phyloP scores from a whole-genome alignment of 257 asterid genomes.

The Solanum pimpinellifolium region DNA sequence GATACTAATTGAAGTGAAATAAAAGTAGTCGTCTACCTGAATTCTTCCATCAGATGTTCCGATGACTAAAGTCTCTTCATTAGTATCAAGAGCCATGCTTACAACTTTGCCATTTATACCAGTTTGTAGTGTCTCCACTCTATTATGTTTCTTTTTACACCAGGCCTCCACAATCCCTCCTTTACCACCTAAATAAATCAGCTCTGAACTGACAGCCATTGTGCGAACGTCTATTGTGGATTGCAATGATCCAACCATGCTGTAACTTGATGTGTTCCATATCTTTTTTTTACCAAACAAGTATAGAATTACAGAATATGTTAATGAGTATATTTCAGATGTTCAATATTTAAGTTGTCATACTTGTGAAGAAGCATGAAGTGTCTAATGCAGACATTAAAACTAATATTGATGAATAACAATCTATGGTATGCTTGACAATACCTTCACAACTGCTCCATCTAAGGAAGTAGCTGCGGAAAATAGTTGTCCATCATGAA shows the following conservation, averaged over 20 bases:
- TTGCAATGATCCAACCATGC: slow-evolving; percentile 46
- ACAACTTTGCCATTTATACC: slow-evolving; percentile 32
- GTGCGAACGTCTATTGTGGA: slow-evolving; percentile 51
- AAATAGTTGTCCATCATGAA: slow-evolving; percentile 49
- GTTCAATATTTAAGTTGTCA: background rate
- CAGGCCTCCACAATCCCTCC: slow-evolving; percentile 64
- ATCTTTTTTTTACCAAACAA: slow-evolving; percentile 23
- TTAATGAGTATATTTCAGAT: background rate
- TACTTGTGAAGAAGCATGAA: background rate
- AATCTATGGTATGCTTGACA: background rate
- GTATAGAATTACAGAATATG: background rate
- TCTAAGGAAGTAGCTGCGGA: slow-evolving; percentile 53
- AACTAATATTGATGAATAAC: background rate
- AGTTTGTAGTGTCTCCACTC: slow-evolving; percentile 62
- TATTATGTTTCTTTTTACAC: slow-evolving; percentile 55
- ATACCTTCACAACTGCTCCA: slow-evolving; percentile 69
- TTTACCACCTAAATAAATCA: slow-evolving; percentile 60
- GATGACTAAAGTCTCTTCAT: slow-evolving; percentile 44
- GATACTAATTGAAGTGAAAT: background rate
- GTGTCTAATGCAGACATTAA: background rate
- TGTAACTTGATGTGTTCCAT: slow-evolving; percentile 51
- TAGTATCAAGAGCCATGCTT: slow-evolving; percentile 48
- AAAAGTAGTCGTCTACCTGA: slow-evolving; percentile 31
- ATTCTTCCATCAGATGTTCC: slow-evolving; percentile 85
- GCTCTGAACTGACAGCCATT: slow-evolving; percentile 53